Conservation (phyloP, 495 filamentous ascomycete genomes). For the Articulospora tetracladia region DNA sequence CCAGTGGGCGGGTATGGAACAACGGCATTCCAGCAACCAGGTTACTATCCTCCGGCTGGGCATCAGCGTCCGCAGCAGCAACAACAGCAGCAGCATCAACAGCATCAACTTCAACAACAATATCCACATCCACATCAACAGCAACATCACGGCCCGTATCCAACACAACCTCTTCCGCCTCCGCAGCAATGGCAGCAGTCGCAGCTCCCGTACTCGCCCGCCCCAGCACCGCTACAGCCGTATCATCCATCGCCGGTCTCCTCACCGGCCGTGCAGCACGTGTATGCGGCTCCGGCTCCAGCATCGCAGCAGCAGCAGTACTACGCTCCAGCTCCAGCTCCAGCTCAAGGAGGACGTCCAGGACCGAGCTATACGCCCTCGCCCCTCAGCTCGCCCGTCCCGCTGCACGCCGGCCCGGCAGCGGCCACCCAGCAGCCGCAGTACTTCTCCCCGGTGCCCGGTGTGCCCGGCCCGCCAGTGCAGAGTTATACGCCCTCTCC, state of each 20-base stretch:
- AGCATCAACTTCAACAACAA: too few relatives aligned
- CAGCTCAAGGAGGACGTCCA: neutral
- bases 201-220: neutral
- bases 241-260: neutral
- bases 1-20: neutral
- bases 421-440: neutral
- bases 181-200: neutral
- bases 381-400: neutral
- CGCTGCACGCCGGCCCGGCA: neutral
- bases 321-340: neutral
- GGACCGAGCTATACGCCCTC: neutral
- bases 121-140: too few relatives aligned
- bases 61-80: too few relatives aligned
- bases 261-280: neutral
- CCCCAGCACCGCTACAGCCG: neutral
- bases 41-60: neutral
- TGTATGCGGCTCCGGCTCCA: neutral
- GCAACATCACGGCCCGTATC: neutral
- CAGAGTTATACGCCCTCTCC: neutral
- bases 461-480: neutral
- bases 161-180: neutral
- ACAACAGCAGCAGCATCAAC: too few relatives aligned
- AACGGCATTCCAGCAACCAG: neutral
- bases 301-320: too few relatives aligned
- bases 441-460: neutral